Evolutionary conservation across 2,329 filamentous ascomycete genomes (phyloP).

Genomic region (Allantophomopsis lycopodina): DNA sequence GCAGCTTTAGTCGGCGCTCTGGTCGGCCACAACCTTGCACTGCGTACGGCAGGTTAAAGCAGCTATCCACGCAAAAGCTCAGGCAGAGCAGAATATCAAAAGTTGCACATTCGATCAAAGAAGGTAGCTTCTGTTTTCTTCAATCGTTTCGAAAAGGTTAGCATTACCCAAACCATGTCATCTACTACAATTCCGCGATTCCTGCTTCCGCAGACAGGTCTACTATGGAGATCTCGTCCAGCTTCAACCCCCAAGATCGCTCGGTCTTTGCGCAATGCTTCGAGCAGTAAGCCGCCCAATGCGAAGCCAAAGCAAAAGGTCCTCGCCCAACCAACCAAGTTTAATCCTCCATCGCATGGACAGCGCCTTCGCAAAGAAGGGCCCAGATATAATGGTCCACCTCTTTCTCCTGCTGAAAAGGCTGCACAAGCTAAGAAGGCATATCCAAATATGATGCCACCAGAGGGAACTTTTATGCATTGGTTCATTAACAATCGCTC

Average conservation of each 20-base stretch:
- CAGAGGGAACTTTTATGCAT: conserved; percentile 67
- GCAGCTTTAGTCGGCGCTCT: too few relatives aligned
- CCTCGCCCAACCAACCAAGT: conserved; percentile 77
- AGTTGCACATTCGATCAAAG: too few relatives aligned
- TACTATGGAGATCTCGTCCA: conserved; percentile 32
- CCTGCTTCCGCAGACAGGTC: conserved; percentile 48
- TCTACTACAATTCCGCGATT: conserved; percentile 49
- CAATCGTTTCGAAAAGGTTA: too few relatives aligned
- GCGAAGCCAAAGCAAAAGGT: conserved; percentile 50
- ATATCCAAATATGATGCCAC: conserved; percentile 84
- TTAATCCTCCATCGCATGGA: conserved; percentile 85
- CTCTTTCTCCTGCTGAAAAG: conserved; percentile 50
- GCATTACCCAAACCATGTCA: not conserved
- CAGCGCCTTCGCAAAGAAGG: conserved; percentile 44
- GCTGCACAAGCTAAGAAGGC: conserved; percentile 52
- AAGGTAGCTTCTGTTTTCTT: too few relatives aligned
- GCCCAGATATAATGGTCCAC: conserved; percentile 58
- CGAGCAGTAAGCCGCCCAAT: conserved; percentile 13
- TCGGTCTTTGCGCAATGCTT: conserved; percentile 17
- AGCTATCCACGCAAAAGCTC: too few relatives aligned
- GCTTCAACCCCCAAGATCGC: conserved; percentile 17
- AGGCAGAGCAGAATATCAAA: too few relatives aligned
- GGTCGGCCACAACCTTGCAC: too few relatives aligned
- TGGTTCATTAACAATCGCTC: conserved; percentile 69
- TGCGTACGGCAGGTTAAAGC: too few relatives aligned